These are phyloP conservation scores for Cephalotrichum gorgonifer DNA, from an alignment of 2,329 filamentous ascomycete species.

Conservation along the genomic window DNA sequence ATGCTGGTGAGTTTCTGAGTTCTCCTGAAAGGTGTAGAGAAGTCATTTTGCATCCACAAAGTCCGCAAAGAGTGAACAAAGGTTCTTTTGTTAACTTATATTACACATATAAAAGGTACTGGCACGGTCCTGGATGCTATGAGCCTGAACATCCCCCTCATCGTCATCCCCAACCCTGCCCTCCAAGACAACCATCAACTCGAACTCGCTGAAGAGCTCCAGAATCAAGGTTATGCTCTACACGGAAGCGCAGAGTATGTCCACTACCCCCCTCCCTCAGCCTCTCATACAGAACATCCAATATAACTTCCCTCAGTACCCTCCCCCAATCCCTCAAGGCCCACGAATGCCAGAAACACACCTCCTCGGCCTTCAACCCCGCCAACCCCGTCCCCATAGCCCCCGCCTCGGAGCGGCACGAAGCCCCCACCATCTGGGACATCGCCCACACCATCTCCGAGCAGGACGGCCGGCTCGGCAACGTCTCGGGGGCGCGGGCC, in stretches of 20 bases:
- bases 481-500: background rate
- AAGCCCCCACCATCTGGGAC: conserved; percentile 1
- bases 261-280: background rate
- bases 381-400: background rate
- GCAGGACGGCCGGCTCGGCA: background rate
- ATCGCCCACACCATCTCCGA: background rate
- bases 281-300: background rate
- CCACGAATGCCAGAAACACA: background rate
- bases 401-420: background rate
- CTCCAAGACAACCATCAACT: conserved; percentile 86
- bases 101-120: conserved; percentile 48
- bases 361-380: background rate
- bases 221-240: conserved; percentile 1
- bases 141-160: conserved; percentile 61
- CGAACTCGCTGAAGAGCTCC: conserved; percentile 72
- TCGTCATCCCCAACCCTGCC: conserved; percentile 77
- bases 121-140: conserved; percentile 82
- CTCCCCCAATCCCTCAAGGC: background rate
- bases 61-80: too few species aligned
- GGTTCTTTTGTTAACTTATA: background rate
- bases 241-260: conserved; percentile 1
- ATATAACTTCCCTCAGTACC: background rate
- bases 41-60: too few species aligned
- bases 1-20: conserved; percentile 67
- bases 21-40: too few species aligned